Evolutionary conservation across 177 flowering plant species (phyloP), one percentile per base, ranked within the genome.

Genomic region (Tripterygium wilfordii): DNA sequence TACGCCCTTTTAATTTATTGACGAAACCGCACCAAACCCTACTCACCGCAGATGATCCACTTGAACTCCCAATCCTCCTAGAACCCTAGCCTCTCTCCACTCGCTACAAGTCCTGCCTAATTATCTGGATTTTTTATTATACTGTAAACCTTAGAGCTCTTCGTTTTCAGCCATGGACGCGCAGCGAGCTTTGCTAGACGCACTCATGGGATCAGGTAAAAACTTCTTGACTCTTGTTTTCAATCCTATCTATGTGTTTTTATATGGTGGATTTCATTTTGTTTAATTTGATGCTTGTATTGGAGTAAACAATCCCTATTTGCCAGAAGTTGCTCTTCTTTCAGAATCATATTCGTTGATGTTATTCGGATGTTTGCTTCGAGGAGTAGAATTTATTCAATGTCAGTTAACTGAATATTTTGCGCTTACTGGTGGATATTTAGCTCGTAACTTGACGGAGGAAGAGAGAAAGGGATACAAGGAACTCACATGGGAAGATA

Each of bases 201-300:
- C 84, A 63, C 85, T 94, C 48, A 89, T 94, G 99, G 99, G 99
- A 15, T 62, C 99, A 67, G 95, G 97, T 94, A 62, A n/a, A n/a
- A n/a, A n/a, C n/a, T n/a, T 19, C 22, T 41, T 42, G 10, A 16
- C 30, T 8, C 5, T 17, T 26, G 32, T 36, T 27, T 22, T 29
- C 6, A 36, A 4, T 20, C 20, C 43, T 10, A 22, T 48, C 10
- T 29, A 18, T 14, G 15, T 16, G 22, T 36, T 2, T 8, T 23
- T 36, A 18, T 20, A 22, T 19, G 33, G 33, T 7, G 33, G 12
- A n/a, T 14, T 33, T 12, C 0, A 6, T 14, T 29, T 22, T n/a
- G 1, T 50, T 27, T 41, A 2, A 1, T 40, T 42, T 6, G 22
- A 41, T 28, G 28, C 14, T 23, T 5, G n/a, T n/a, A n/a, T n/a